A percentile compares a stretch with the other conserved stretches of the same genome.
Evolutionary conservation across 805 yeast species (phyloP).

Genomic region (Jamesozyma piceae): DNA sequence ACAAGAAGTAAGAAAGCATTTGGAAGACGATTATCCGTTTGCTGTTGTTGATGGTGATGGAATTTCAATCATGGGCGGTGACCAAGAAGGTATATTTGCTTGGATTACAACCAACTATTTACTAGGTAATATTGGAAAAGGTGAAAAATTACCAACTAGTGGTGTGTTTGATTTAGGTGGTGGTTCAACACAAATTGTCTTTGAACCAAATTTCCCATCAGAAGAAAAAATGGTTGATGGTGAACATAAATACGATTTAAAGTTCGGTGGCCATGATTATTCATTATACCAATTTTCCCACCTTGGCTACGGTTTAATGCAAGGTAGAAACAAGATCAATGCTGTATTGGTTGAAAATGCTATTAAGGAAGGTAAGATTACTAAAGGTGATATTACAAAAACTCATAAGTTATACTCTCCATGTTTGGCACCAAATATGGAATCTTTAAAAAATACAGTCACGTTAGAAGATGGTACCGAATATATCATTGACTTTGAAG

Average conservation of each 20-base stretch:
- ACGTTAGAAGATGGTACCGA: constrained; percentile 39
- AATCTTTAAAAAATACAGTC: constrained; percentile 53
- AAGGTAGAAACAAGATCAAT: constrained; percentile 82
- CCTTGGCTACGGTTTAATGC: constrained; percentile 90
- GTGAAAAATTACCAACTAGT: constrained; percentile 71
- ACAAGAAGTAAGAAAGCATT: constrained; percentile 62
- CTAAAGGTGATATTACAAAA: constrained; percentile 33
- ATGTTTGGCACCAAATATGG: constrained; percentile 74
- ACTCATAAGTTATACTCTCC: constrained; percentile 56
- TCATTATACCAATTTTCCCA: constrained; percentile 88
- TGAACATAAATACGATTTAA: constrained; percentile 73
- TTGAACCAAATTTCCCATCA: constrained; percentile 74
- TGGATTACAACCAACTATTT: constrained; percentile 96
- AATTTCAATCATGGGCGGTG: constrained; percentile 87
- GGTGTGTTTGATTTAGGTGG: constrained; percentile 98
- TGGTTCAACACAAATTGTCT: constrained; percentile 96
- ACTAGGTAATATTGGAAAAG: constrained; percentile 82
- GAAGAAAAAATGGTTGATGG: constrained; percentile 67
- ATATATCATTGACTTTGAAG: constrained; percentile 53
- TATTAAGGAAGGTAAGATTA: constrained; percentile 34
- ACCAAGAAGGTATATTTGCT: constrained; percentile 95
- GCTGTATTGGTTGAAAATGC: constrained; percentile 48
- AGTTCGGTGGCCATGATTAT: constrained; percentile 75
- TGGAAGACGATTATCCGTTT: constrained; percentile 80
- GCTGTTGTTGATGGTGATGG: constrained; percentile 85